These are phyloP conservation scores for Mucor irregularis DNA, from an alignment of 371 early-diverging fungal species.

Conservation along the genomic window DNA sequence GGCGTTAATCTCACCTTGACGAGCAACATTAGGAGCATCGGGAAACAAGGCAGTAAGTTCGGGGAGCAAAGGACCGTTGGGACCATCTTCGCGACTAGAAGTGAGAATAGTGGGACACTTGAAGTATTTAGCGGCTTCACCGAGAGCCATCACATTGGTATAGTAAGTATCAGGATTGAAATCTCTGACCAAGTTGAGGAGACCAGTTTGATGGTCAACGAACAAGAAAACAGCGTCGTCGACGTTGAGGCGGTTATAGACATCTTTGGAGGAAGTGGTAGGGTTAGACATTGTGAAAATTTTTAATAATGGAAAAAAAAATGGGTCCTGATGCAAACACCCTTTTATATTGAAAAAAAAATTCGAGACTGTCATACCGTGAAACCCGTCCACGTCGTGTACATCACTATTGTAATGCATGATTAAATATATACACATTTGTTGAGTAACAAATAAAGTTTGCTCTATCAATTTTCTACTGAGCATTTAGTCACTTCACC, in stretches of 20 bases:
- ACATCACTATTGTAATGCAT: too few species aligned
- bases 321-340: constrained; percentile 23
- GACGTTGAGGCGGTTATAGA: constrained; percentile 23
- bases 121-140: constrained; percentile 28
- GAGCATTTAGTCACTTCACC: too few species aligned
- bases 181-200: constrained; percentile 25
- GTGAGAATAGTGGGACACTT: constrained; percentile 22
- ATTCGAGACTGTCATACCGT: too few species aligned
- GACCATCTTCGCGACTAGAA: constrained; percentile 32
- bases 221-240: constrained; percentile 27
- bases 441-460: too few species aligned
- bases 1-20: constrained; percentile 36
- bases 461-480: too few species aligned
- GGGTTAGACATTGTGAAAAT: constrained; percentile 6
- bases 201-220: constrained; percentile 33
- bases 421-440: too few species aligned
- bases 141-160: constrained; percentile 32
- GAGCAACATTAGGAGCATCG: constrained; percentile 21
- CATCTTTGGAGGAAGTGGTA: constrained; percentile 15
- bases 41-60: constrained; percentile 26
- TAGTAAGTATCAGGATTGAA: constrained; percentile 21
- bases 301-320: constrained; percentile 14
- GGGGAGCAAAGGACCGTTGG: constrained; percentile 27
- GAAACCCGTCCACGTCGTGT: too few species aligned
- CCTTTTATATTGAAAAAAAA: too few species aligned